Conservation (phyloP, 1,284 basidiomycete genomes). For the Cryptococcus hybrid region DNA sequence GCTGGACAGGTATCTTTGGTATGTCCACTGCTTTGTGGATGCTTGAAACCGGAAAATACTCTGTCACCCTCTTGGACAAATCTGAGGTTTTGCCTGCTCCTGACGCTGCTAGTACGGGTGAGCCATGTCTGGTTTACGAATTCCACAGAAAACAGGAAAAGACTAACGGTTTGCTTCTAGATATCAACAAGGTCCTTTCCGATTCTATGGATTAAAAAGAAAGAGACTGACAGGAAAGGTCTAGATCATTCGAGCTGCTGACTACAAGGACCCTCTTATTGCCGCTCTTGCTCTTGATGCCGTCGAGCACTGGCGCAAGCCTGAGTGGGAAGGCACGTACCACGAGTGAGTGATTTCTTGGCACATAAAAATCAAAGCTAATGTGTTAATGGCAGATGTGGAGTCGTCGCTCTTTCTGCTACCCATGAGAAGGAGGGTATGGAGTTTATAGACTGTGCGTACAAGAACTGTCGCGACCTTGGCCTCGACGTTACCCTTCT, state of each 20-base stretch:
- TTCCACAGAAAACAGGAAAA: background rate
- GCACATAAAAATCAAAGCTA: background rate
- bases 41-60: constrained; percentile 44
- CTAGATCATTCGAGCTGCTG: constrained; percentile 47
- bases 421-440: constrained; percentile 21
- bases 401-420: constrained; percentile 37
- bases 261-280: constrained; percentile 44
- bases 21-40: constrained; percentile 49
- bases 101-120: constrained; percentile 49
- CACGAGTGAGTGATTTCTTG: constrained; percentile 61
- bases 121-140: constrained; percentile 11
- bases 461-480: constrained; percentile 29
- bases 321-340: constrained; percentile 70
- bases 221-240: background rate
- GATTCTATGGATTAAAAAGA: background rate
- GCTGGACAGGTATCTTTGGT: constrained; percentile 44
- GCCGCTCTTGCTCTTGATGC: constrained; percentile 46
- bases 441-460: constrained; percentile 37
- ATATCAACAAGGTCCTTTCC: constrained; percentile 45
- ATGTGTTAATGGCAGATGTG: constrained; percentile 24
- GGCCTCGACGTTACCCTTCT: constrained; percentile 27
- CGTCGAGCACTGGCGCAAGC: constrained; percentile 45
- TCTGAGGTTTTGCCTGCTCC: constrained; percentile 43
- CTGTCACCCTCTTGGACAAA: constrained; percentile 49
- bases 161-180: constrained; percentile 12